Base-by-base conservation (phyloP, 2,329 filamentous ascomycete species). In the Ophiocordyceps unilateralis region DNA sequence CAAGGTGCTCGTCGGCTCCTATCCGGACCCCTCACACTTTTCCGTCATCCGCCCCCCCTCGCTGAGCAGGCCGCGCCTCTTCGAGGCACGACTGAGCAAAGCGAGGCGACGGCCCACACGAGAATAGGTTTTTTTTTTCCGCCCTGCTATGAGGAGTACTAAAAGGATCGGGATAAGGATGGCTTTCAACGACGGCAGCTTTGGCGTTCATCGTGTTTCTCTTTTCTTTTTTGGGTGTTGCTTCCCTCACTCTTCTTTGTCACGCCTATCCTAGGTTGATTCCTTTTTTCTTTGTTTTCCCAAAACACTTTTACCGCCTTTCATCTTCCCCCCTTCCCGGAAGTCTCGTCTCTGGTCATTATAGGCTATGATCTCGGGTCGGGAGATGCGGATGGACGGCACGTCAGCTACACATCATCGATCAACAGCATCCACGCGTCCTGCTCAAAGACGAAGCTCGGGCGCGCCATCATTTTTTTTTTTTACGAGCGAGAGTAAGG, bases 151-250 rank as follows among this genome's bases (percentile, higher is more conserved):
- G 42, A 45, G 44, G 41, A 37, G 40, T 43, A 43, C 21, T 37
- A 26, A 46, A 48, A 43, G 48, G 41, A 41, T 34, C n/a, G 21
- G 36, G 44, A 36, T 28, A 39, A 24, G 21, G 34, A 41, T 32
- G 44, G 43, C 26, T 26, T 21, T 10, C 42, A 7, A 21, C 28
- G 7, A 6, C 34, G 26, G 41, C 24, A 24, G 43, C 20, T 34
- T 46, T 37, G 39, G 37, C 44, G 43, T 43, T 34, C 7, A 15
- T n/a, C n/a, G n/a, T n/a, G n/a, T 41, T 14, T 44, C 40, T 42
- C 24, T 40, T 40, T 32, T 32, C 17, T 39, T 12, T n/a, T n/a
- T 39, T 17, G 32, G 32, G 2, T 36, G 9, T 36, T 14, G 17
- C 32, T 36, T 15, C 28, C 28, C 2, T 30, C 28, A 30, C 28